A percentile compares a stretch with the other conserved stretches of the same genome.
Conservation (phyloP, 192 early-diverging fungal genomes). For the Coemansia nantahalensis region DNA sequence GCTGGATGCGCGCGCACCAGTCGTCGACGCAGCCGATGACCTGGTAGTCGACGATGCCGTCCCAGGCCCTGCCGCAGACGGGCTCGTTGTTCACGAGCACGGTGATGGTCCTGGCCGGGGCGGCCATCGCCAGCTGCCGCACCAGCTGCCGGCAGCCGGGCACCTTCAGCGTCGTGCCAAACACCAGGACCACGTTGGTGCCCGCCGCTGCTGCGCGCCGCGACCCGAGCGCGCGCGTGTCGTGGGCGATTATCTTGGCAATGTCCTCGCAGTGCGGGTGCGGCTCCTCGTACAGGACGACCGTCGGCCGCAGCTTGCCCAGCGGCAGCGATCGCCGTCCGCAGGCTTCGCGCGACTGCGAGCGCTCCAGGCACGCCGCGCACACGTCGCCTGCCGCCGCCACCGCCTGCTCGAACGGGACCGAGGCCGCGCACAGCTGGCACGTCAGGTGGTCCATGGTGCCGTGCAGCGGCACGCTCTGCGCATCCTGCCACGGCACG, state of each 20-base stretch:
- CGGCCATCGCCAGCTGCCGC: constrained; percentile 23
- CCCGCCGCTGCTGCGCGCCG: constrained; percentile 6
- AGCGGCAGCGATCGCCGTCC: constrained; percentile 74
- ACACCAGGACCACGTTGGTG: constrained; percentile 43
- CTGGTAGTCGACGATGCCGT: constrained; percentile 49
- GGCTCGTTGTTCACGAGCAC: constrained; percentile 51
- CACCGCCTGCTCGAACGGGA: constrained; percentile 57
- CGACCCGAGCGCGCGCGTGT: constrained; percentile 35
- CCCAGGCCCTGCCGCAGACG: constrained; percentile 48
- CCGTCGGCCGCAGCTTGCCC: constrained; percentile 84
- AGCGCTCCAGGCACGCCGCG: constrained; percentile 41
- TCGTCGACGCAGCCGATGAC: constrained; percentile 48
- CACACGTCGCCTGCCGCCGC: constrained; percentile 59
- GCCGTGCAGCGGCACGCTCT: constrained; percentile 90
- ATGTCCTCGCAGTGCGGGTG: constrained; percentile 52
- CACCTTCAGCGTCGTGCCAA: constrained; percentile 57
- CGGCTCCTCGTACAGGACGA: constrained; percentile 92
- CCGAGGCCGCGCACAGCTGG: constrained; percentile 72
- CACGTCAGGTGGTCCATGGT: constrained; percentile 82
- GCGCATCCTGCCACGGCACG: constrained; percentile 35
- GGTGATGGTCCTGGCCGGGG: constrained; percentile 25
- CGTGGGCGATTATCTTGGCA: constrained; percentile 41
- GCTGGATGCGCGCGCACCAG: constrained; percentile 41
- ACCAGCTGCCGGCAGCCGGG: constrained; percentile 53
- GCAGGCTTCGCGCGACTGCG: constrained; percentile 20